These are phyloP conservation scores for Pestalotiopsis sp. DNA, from an alignment of 2,329 filamentous ascomycete species.

Conservation along the genomic window DNA sequence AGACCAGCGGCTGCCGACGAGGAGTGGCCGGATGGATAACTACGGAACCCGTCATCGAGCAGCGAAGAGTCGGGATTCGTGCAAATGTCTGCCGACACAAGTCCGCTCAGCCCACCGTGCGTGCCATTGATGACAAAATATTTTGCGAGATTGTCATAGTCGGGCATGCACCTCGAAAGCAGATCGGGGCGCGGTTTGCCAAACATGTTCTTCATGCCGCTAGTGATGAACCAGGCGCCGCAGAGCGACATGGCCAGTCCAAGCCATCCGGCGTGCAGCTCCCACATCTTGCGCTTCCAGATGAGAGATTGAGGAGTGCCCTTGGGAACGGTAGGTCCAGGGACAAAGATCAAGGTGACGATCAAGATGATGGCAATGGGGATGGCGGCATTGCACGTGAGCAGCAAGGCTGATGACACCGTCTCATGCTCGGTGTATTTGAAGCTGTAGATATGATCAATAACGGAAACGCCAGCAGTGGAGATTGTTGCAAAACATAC, in stretches of 20 bases:
- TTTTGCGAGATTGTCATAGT: conserved; percentile 62
- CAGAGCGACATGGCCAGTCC: conserved; percentile 76
- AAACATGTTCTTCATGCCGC: conserved; percentile 80
- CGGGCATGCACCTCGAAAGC: conserved; percentile 77
- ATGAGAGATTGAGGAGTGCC: conserved; percentile 66
- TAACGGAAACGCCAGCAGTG: neutral
- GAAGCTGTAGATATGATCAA: conserved; percentile 52
- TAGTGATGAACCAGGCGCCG: conserved; percentile 77
- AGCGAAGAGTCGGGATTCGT: conserved; percentile 59
- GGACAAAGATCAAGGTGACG: conserved; percentile 71
- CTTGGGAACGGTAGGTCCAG: conserved; percentile 67
- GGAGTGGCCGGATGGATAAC: conserved; percentile 78
- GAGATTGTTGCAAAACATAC: conserved; percentile 40
- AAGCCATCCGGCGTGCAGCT: conserved; percentile 84
- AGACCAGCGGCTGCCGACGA: conserved; percentile 79
- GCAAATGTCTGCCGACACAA: conserved; percentile 82
- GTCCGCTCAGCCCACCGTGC: conserved; percentile 57
- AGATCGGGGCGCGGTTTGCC: conserved; percentile 80
- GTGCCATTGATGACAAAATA: conserved; percentile 62
- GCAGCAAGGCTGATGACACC: conserved; percentile 67
- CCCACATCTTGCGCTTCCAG: conserved; percentile 87
- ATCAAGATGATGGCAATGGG: conserved; percentile 72
- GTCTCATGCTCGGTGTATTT: conserved; percentile 73
- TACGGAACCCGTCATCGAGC: conserved; percentile 82
- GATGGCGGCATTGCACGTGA: conserved; percentile 63